Evolutionary conservation across 371 early-diverging fungal genomes (phyloP).

Genomic region (Caulochytrium protostelioides): DNA sequence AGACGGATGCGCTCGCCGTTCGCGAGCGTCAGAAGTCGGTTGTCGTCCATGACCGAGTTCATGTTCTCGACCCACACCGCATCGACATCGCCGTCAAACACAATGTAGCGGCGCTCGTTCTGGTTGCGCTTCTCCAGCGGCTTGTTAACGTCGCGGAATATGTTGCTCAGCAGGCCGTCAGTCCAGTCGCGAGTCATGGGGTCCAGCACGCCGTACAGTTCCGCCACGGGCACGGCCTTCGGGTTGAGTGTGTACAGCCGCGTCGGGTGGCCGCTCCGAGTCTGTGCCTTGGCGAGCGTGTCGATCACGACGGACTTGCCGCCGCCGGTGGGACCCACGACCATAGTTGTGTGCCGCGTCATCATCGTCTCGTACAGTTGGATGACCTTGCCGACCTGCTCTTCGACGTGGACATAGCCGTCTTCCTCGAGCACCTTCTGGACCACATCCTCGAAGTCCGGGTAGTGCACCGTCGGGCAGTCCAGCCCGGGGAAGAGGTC

Average conservation of each 20-base stretch:
- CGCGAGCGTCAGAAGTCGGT: slow-evolving; percentile 30
- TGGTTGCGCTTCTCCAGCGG: slow-evolving; percentile 33
- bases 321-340: slow-evolving; percentile 35
- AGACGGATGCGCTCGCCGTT: slow-evolving; percentile 41
- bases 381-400: slow-evolving; percentile 36
- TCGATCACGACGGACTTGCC: slow-evolving; percentile 36
- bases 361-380: slow-evolving; percentile 41
- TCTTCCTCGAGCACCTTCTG: slow-evolving; percentile 25
- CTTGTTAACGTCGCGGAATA: slow-evolving; percentile 32
- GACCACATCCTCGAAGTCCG: slow-evolving; percentile 33
- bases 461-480: slow-evolving; percentile 33
- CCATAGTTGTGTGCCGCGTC: slow-evolving; percentile 34
- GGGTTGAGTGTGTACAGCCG: slow-evolving; percentile 29
- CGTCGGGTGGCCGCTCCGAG: slow-evolving; percentile 26
- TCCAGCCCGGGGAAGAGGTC: slow-evolving; percentile 37
- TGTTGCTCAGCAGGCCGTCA: slow-evolving; percentile 36
- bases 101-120: slow-evolving; percentile 38
- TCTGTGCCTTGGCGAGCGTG: slow-evolving; percentile 29
- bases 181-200: slow-evolving; percentile 38
- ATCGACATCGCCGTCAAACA: slow-evolving; percentile 40
- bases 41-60: slow-evolving; percentile 44
- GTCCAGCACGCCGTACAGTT: slow-evolving; percentile 33
- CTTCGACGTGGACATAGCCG: slow-evolving; percentile 21
- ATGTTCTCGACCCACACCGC: slow-evolving; percentile 48
- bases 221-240: slow-evolving; percentile 33